Evolutionary conservation across 2,329 filamentous ascomycete species (phyloP).

Genomic region (Echinosphaeria canescens): DNA sequence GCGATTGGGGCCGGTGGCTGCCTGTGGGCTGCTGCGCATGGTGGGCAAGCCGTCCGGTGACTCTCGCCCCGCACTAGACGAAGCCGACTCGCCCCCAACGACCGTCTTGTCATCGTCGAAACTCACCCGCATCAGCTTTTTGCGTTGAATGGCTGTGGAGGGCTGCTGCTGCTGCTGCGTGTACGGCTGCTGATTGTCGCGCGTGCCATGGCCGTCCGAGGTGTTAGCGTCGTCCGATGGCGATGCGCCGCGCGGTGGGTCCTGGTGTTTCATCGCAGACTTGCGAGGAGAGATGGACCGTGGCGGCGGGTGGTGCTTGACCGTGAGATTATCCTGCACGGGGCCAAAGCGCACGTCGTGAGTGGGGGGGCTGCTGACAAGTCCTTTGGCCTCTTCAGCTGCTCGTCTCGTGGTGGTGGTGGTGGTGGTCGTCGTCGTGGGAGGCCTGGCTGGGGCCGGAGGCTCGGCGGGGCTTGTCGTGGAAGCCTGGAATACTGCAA

Average conservation of each 20-base stretch:
- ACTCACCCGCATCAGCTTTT: conserved; percentile 52
- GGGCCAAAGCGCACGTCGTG: conserved; percentile 46
- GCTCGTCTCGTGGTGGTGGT: too few relatives aligned
- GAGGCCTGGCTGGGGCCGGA: too few relatives aligned
- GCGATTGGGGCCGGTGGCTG: conserved; percentile 13
- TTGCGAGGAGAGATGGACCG: conserved; percentile 58
- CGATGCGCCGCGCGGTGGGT: conserved; percentile 27
- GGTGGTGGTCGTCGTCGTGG: too few relatives aligned
- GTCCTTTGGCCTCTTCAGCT: too few relatives aligned
- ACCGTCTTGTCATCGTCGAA: conserved; percentile 46
- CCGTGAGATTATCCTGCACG: conserved; percentile 26
- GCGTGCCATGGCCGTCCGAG: conserved; percentile 17
- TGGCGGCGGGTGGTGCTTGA: conserved; percentile 46
- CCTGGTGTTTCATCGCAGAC: conserved; percentile 48
- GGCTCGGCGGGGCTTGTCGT: too few relatives aligned
- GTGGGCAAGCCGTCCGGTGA: too few relatives aligned
- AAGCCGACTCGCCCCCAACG: conserved; percentile 21
- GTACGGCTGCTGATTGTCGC: conserved; percentile 5
- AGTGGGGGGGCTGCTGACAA: too few relatives aligned
- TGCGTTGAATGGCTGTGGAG: conserved; percentile 20
- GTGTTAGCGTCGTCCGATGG: conserved; percentile 19
- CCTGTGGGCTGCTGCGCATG: too few relatives aligned
- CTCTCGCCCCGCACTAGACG: too few relatives aligned
- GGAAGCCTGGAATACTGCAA: too few relatives aligned
- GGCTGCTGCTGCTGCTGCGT: conserved; percentile 13